Conservation (phyloP, 805 yeast genomes). For the Dipodascopsis uninucleata region DNA sequence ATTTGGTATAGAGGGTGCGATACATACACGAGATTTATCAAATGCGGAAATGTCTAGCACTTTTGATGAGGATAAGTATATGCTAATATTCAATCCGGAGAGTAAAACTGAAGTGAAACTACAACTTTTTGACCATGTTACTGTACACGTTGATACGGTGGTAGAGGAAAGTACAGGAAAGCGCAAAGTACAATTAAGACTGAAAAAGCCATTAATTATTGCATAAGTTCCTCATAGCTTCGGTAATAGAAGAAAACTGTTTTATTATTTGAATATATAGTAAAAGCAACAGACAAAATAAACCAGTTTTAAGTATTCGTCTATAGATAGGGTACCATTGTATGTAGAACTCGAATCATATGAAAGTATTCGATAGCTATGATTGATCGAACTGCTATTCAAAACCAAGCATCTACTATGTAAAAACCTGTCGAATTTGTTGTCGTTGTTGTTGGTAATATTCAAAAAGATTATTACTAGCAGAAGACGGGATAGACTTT, state of each 20-base stretch:
- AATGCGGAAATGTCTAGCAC: constrained; percentile 59
- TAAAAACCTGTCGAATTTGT: no score
- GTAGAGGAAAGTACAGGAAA: constrained; percentile 87
- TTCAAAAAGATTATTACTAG: no score
- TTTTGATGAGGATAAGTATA: constrained; percentile 75
- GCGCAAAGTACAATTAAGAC: constrained; percentile 75
- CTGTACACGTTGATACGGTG: constrained; percentile 75
- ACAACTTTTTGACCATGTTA: constrained; percentile 78
- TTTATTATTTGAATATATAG: not conserved
- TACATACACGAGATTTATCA: constrained; percentile 69
- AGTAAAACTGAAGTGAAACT: constrained; percentile 46
- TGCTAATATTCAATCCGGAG: constrained; percentile 53
- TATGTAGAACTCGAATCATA: no score
- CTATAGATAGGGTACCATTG: no score
- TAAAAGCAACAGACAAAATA: no score
- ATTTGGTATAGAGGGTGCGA: constrained; percentile 92
- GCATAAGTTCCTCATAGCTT: no score
- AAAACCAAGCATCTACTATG: no score
- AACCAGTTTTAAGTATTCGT: no score
- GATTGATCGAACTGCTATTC: no score
- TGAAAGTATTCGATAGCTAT: no score
- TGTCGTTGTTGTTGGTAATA: no score
- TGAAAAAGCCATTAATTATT: constrained; percentile 9
- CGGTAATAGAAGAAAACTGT: not conserved
- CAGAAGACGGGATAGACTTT: no score